Conservation (phyloP, 1,284 basidiomycete species). For the Sphagnurus paluster region DNA sequence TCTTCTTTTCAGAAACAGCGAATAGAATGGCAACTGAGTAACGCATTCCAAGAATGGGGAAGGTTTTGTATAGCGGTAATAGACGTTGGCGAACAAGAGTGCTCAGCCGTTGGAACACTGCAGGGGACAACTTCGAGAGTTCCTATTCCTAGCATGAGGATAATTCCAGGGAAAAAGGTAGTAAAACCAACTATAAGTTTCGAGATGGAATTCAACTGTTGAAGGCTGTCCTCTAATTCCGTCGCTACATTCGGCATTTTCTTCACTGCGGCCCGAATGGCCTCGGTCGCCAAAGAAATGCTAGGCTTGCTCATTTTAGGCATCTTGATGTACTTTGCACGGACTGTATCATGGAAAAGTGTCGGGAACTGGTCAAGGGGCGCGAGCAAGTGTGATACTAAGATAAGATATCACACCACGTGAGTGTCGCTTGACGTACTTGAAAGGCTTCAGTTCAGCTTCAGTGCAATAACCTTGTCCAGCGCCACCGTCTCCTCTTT, state of each 20-base stretch:
- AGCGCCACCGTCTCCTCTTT: background rate
- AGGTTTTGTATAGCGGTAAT: conserved; percentile 21
- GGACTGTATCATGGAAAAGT: background rate
- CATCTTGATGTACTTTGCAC: no score
- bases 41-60: conserved; percentile 19
- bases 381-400: background rate
- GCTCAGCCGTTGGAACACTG: conserved; percentile 14
- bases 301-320: background rate
- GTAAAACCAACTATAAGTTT: conserved; percentile 18
- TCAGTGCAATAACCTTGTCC: background rate
- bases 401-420: conserved; percentile 9
- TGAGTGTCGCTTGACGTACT: conserved; percentile 5
- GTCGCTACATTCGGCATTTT: conserved; percentile 16
- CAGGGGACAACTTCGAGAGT: conserved; percentile 11
- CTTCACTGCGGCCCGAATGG: conserved; percentile 14
- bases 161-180: background rate
- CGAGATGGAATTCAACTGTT: conserved; percentile 19
- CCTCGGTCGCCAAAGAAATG: conserved; percentile 7
- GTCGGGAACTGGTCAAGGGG: background rate
- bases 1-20: conserved; percentile 16
- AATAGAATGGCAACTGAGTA: conserved; percentile 20
- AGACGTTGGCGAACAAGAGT: conserved; percentile 21
- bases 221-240: conserved; percentile 15
- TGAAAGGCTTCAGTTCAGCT: background rate
- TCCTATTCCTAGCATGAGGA: conserved; percentile 8